phyloP scores from a whole-genome alignment of 2,329 filamentous ascomycete genomes.

The Sporothrix brasiliensis region DNA sequence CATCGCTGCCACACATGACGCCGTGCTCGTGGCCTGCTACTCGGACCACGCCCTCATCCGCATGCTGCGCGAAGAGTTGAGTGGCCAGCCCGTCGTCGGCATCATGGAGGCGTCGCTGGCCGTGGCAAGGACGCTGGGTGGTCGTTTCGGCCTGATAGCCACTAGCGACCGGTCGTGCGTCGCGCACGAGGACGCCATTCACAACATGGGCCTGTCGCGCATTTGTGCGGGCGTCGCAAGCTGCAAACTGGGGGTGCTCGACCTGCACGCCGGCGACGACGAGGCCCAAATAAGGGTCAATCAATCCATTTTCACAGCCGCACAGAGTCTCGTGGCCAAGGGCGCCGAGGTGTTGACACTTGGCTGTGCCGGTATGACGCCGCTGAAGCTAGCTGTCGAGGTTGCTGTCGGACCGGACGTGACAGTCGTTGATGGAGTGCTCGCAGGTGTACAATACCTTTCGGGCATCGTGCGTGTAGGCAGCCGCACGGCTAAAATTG shows the following conservation, averaged over 20 bases:
- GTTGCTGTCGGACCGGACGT: conserved; percentile 34
- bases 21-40: conserved; percentile 37
- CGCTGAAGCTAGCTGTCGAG: conserved; percentile 35
- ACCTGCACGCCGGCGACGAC: conserved; percentile 32
- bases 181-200: conserved; percentile 33
- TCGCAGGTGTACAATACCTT: conserved; percentile 45
- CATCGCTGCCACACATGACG: conserved; percentile 35
- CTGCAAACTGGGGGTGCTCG: conserved; percentile 35
- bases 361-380: conserved; percentile 36
- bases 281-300: conserved; percentile 29
- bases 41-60: conserved; percentile 36
- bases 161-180: conserved; percentile 34
- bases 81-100: conserved; percentile 35
- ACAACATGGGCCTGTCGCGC: conserved; percentile 33
- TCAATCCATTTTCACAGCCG: conserved; percentile 26
- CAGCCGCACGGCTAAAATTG: conserved; percentile 33
- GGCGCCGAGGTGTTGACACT: conserved; percentile 35
- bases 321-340: conserved; percentile 27
- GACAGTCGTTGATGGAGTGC: conserved; percentile 35
- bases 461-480: conserved; percentile 50
- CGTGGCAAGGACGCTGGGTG: conserved; percentile 34
- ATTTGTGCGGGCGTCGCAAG: conserved; percentile 35
- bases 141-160: conserved; percentile 34
- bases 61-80: conserved; percentile 36
- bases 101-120: conserved; percentile 38